Evolutionary conservation across 805 yeast species (phyloP).

Genomic region (Jamesozyma lodderae): DNA sequence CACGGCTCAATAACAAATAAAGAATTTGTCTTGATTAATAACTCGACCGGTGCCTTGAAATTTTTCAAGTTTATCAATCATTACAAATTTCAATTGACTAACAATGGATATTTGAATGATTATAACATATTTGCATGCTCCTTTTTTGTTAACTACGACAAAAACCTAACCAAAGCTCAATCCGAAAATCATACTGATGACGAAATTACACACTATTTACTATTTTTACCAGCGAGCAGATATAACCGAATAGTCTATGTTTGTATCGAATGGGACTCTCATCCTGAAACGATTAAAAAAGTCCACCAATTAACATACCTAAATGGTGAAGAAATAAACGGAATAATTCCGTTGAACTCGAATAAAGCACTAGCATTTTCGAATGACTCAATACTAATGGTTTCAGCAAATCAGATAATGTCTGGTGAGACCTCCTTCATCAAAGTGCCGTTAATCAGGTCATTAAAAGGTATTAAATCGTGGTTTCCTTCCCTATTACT

Average conservation of each 20-base stretch:
- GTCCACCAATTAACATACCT: slow-evolving; percentile 23
- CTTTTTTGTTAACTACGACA: slow-evolving; percentile 4
- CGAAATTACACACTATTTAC: slow-evolving; percentile 8
- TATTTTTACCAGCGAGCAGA: slow-evolving; percentile 16
- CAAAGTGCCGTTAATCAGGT: slow-evolving; percentile 4
- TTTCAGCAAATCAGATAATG: slow-evolving; percentile 25
- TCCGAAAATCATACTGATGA: no score
- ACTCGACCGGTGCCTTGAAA: slow-evolving; percentile 12
- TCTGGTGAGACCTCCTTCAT: slow-evolving; percentile 22
- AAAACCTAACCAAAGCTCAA: background rate
- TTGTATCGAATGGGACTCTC: slow-evolving; percentile 22
- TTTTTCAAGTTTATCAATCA: slow-evolving; percentile 14
- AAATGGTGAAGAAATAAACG: slow-evolving; percentile 10
- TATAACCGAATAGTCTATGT: slow-evolving; percentile 17
- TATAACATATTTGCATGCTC: slow-evolving; percentile 11
- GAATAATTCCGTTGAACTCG: slow-evolving; percentile 15
- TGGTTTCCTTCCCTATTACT: slow-evolving; percentile 17
- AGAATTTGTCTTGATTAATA: slow-evolving; percentile 14
- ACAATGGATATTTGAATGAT: slow-evolving; percentile 16
- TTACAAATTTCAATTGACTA: slow-evolving; percentile 15
- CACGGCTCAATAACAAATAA: slow-evolving; percentile 5
- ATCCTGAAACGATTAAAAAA: slow-evolving; percentile 13
- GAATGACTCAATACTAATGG: slow-evolving; percentile 8
- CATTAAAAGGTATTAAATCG: slow-evolving; percentile 13
- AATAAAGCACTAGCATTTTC: slow-evolving; percentile 14